A percentile compares a stretch with the other conserved stretches of the same genome.
Conservation (phyloP, 106 monocot species). For the Cymbidium sinense region DNA sequence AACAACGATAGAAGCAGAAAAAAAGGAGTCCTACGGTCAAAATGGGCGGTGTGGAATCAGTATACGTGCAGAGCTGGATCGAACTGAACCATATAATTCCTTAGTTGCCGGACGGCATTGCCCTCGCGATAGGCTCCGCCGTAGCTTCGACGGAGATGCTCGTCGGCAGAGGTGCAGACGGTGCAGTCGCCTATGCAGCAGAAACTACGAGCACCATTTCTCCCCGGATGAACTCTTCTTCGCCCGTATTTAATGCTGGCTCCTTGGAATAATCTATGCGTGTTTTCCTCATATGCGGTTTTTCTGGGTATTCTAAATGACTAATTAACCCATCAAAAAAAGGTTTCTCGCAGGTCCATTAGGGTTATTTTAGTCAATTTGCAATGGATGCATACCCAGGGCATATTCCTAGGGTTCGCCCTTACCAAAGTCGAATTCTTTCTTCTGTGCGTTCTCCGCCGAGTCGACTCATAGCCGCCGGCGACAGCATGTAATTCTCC, state of each 20-base stretch:
- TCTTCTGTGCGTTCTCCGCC: constrained; percentile 6
- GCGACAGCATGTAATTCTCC: not conserved
- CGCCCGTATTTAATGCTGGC: not conserved
- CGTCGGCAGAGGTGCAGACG: not conserved
- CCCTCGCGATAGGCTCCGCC: too few relatives aligned
- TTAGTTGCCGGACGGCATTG: not conserved
- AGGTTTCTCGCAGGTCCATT: too few relatives aligned
- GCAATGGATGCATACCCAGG: not conserved
- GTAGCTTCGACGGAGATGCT: too few relatives aligned
- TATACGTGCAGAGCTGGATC: not conserved
- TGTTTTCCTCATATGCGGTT: constrained; percentile 2
- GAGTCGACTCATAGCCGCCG: not conserved
- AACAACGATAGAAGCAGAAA: not conserved
- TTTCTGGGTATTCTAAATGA: not conserved
- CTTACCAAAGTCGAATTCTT: not conserved
- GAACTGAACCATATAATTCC: not conserved
- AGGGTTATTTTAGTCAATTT: constrained; percentile 1
- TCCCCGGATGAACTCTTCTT: not conserved
- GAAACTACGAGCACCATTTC: not conserved
- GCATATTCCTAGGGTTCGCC: constrained; percentile 1
- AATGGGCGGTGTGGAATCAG: not conserved
- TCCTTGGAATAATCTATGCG: not conserved
- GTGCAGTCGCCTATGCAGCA: not conserved
- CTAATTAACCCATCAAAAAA: not conserved
- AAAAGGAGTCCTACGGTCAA: not conserved